A percentile compares a stretch with the other conserved stretches of the same genome.
phyloP scores from a whole-genome alignment of 352 stramenopile species.

The Phytophthora sp. region DNA sequence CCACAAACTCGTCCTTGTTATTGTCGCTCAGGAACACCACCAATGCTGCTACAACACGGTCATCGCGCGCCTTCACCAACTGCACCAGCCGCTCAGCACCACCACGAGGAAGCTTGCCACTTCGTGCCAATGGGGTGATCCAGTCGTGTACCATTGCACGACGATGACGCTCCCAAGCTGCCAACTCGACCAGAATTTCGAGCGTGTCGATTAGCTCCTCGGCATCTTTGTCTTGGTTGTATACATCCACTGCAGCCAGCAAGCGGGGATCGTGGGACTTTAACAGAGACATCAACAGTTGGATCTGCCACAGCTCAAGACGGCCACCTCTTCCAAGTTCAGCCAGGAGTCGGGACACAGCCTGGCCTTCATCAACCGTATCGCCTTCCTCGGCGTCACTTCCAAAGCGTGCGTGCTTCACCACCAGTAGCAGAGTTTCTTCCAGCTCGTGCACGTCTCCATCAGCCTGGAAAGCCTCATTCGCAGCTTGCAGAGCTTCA shows the following conservation, averaged over 20 bases:
- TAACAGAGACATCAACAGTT: constrained; percentile 60
- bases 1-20: constrained; percentile 68
- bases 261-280: constrained; percentile 54
- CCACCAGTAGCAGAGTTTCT: constrained; percentile 79
- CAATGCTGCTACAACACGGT: constrained; percentile 71
- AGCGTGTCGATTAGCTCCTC: constrained; percentile 65
- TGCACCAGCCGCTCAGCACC: constrained; percentile 47
- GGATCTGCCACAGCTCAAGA: constrained; percentile 60
- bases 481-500: constrained; percentile 71
- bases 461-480: constrained; percentile 77
- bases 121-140: constrained; percentile 53
- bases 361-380: constrained; percentile 33
- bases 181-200: constrained; percentile 63
- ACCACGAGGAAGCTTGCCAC: constrained; percentile 26
- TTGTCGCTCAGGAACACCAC: constrained; percentile 70
- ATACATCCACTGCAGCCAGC: constrained; percentile 61
- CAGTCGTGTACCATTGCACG: constrained; percentile 56
- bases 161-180: constrained; percentile 65
- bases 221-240: constrained; percentile 50
- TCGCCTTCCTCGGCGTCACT: constrained; percentile 12
- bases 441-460: constrained; percentile 78
- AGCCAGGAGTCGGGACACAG: constrained; percentile 42
- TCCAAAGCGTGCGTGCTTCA: constrained; percentile 81
- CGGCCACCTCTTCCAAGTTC: constrained; percentile 41
- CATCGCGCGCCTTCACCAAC: constrained; percentile 56